Evolutionary conservation across 306 rosid genomes (phyloP), one percentile per base, ranked within the genome.

Genomic region (Bauhinia variegata): DNA sequence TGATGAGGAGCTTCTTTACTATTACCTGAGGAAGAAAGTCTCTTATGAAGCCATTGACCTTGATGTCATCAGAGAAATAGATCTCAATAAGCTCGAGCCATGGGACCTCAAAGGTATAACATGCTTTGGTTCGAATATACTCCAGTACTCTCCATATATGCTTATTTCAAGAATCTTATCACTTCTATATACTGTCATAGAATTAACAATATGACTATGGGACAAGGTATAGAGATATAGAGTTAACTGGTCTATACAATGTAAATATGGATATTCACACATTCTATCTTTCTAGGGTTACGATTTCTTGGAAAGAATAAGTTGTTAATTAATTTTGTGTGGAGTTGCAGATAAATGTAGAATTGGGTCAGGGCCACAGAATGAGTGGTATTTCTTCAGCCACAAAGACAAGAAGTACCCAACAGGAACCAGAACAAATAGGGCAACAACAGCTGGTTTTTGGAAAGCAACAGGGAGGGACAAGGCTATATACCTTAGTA

Each of bases 381-480:
- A 88, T 37, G 99, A 93, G 57, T 93, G 97, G 97, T 93, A 93
- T 65, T 93, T 93, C 86, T 93, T 90, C 75, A 93, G 99, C 78
- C 99, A 93, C 80, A 93, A 93, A 66, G 99, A 93, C 63, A 93
- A 90, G 86, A 93, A 93, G 23, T 93, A 93, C 53, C 99, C 99
- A 49, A 93, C 99, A 3, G 99, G 99, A 53, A 93, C 99, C 3
- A 64, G 99, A 64, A 93, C 99, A 4, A 93, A 93, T 60, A 31
- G 99, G 19, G 99, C 99, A 47, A 93, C 99, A 1, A 85, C 85
- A 14, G 97, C 99, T 11, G 99, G 99, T 0, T 93, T 93, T 11
- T 93, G 99, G 99, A 93, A 93, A 76, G 99, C 99, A 34, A 93
- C 99, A 0, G 99, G 99, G 52, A 86, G 99, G 51, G 99, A 93